A percentile compares a stretch with the other conserved stretches of the same genome.
phyloP scores from a whole-genome alignment of 495 filamentous ascomycete species.

The Penicillium verhagenii region DNA sequence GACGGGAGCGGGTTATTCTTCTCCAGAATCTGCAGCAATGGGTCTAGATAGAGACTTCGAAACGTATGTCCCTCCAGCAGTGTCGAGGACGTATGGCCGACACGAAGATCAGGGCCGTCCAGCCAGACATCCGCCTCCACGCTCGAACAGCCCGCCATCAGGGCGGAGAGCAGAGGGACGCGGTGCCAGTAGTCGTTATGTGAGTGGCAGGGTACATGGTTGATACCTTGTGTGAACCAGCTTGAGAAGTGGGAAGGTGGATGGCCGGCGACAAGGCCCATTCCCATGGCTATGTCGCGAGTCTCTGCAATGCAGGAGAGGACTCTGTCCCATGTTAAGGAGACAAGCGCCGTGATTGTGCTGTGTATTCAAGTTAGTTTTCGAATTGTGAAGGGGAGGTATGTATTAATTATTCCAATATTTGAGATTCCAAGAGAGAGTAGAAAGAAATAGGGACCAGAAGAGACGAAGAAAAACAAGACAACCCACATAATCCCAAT shows the following conservation, averaged over 20 bases:
- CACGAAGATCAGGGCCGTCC: conserved; percentile 45
- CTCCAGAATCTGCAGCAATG: conserved; percentile 46
- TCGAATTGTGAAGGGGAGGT: too few relatives aligned
- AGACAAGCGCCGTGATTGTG: neutral
- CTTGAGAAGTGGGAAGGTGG: conserved; percentile 2
- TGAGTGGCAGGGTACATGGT: conserved; percentile 35
- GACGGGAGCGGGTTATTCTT: conserved; percentile 7
- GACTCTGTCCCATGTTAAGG: neutral
- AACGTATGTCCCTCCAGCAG: conserved; percentile 30
- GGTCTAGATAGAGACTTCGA: conserved; percentile 61
- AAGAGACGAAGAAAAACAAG: too few relatives aligned
- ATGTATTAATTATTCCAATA: too few relatives aligned
- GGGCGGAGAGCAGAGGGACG: conserved; percentile 47
- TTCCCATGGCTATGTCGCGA: neutral
- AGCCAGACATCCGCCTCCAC: conserved; percentile 77
- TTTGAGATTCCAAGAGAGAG: too few relatives aligned
- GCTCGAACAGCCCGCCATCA: conserved; percentile 56
- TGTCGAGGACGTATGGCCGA: conserved; percentile 38
- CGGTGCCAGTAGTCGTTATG: conserved; percentile 78
- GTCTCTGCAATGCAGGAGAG: neutral
- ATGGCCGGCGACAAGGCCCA: neutral
- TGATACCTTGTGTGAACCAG: conserved; percentile 9
- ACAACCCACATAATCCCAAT: too few relatives aligned
- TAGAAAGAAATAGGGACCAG: too few relatives aligned
- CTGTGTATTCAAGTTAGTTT: too few relatives aligned